Percentiles rank a stretch among this genome's conserved stretches.
Evolutionary conservation across 1,284 basidiomycete genomes (phyloP).

Genomic region (Spongispora temasekensis): DNA sequence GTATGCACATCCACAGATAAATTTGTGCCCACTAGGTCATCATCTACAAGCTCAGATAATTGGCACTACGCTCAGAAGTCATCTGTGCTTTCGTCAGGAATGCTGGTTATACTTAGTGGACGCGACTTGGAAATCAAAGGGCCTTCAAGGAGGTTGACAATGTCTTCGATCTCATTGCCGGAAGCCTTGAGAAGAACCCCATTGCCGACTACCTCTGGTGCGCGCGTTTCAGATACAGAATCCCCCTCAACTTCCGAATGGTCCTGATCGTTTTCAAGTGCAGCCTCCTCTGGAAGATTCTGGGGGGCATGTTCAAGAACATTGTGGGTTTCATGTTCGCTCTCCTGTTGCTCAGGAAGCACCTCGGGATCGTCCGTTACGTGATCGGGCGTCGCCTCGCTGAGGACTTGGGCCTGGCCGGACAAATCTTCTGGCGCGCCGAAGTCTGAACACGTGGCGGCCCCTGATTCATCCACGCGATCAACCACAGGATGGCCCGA

Average conservation of each 20-base stretch:
- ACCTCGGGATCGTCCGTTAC: constrained; percentile 10
- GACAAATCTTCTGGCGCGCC: constrained; percentile 12
- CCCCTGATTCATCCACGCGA: constrained; percentile 17
- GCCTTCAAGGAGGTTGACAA: constrained; percentile 64
- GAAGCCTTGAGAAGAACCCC: constrained; percentile 12
- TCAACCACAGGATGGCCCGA: constrained; percentile 14
- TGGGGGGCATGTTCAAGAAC: constrained; percentile 7
- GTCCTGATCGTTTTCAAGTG: constrained; percentile 19
- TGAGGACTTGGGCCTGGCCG: constrained; percentile 11
- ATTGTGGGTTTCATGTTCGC: constrained; percentile 3
- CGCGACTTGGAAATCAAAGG: constrained; percentile 40
- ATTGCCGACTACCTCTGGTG: constrained; percentile 10
- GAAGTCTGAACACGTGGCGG: constrained; percentile 11
- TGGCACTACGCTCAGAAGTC: constrained; percentile 22
- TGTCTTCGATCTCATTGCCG: constrained; percentile 55
- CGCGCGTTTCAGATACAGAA: constrained; percentile 7
- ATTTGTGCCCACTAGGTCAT: constrained; percentile 15
- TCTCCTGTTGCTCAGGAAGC: constrained; percentile 13
- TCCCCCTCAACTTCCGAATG: constrained; percentile 17
- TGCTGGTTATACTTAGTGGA: constrained; percentile 45
- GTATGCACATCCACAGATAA: constrained; percentile 29
- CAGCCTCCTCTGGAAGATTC: constrained; percentile 11
- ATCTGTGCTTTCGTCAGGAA: constrained; percentile 46
- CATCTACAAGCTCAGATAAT: constrained; percentile 23
- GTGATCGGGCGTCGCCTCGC: constrained; percentile 9